Evolutionary conservation across 1,284 basidiomycete species (phyloP).

Genomic region (Cryptococcus depauperatus): DNA sequence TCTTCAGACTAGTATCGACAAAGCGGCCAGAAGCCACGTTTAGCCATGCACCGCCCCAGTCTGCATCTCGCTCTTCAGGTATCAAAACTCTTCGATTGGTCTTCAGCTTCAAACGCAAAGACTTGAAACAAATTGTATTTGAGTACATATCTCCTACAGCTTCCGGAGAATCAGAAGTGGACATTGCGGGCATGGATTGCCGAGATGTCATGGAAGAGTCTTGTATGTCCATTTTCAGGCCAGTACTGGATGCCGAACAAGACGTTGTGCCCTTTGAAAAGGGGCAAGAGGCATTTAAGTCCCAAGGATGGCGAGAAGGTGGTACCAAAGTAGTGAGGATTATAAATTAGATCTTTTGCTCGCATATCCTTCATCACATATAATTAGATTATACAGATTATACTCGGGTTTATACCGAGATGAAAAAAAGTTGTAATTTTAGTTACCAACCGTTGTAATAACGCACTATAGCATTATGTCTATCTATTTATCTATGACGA

Average conservation of each 20-base stretch:
- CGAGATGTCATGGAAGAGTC: constrained; percentile 42
- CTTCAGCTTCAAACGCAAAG: constrained; percentile 24
- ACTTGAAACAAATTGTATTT: constrained; percentile 29
- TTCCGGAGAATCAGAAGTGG: constrained; percentile 40
- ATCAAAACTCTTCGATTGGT: constrained; percentile 25
- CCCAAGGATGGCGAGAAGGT: constrained; percentile 3
- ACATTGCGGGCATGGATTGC: constrained; percentile 34
- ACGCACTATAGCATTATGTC: background rate
- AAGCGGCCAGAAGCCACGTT: constrained; percentile 6
- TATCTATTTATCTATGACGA: constrained; percentile 1
- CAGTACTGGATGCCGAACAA: constrained; percentile 9
- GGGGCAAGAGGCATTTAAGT: constrained; percentile 31
- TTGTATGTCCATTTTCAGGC: constrained; percentile 28
- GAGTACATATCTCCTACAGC: constrained; percentile 32
- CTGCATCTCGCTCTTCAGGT: constrained; percentile 18
- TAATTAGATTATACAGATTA: background rate
- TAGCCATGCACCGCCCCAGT: constrained; percentile 2
- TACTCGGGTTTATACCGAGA: too few species aligned
- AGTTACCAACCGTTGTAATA: background rate
- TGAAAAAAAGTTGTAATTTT: too few species aligned
- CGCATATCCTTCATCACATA: too few species aligned
- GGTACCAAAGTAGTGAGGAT: constrained; percentile 19
- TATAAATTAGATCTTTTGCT: constrained; percentile 7
- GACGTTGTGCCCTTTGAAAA: constrained; percentile 34
- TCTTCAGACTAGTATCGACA: constrained; percentile 12